These are phyloP conservation scores for Linum tenue DNA, from an alignment of 345 rosid genomes.

Conservation along the genomic window DNA sequence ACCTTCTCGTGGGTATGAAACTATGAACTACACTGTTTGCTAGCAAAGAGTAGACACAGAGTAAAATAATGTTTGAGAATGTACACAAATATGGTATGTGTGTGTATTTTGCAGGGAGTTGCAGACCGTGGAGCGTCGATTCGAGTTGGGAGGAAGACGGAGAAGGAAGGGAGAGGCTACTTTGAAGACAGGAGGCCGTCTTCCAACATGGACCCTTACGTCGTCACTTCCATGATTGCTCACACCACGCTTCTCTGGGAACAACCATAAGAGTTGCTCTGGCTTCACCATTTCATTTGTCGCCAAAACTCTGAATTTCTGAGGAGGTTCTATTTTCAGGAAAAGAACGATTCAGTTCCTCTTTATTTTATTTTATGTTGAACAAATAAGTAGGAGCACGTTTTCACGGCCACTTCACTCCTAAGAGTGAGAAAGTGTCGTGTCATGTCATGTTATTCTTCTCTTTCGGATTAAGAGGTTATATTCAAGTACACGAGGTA, in stretches of 20 bases:
- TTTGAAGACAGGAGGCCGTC: slow-evolving; percentile 19
- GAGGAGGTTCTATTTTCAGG: too few relatives aligned
- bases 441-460: too few relatives aligned
- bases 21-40: background rate
- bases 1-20: slow-evolving; percentile 14
- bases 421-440: too few relatives aligned
- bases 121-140: slow-evolving; percentile 16
- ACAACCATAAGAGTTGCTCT: background rate
- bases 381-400: too few relatives aligned
- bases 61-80: background rate
- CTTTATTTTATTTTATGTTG: too few relatives aligned
- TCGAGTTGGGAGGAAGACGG: slow-evolving; percentile 17
- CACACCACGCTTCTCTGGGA: slow-evolving; percentile 15
- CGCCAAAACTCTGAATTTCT: too few relatives aligned
- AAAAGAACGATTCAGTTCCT: too few relatives aligned
- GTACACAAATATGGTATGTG: too few relatives aligned
- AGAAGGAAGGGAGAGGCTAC: slow-evolving; percentile 14
- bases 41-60: background rate
- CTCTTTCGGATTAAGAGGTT: too few relatives aligned
- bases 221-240: slow-evolving; percentile 15
- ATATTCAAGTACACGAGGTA: too few relatives aligned
- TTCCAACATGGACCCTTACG: slow-evolving; percentile 17
- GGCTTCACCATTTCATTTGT: too few relatives aligned
- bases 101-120: slow-evolving; percentile 10
- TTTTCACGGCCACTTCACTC: too few relatives aligned